These are phyloP conservation scores for Yarrowia sp. DNA, from an alignment of 805 yeast species.

Conservation along the genomic window DNA sequence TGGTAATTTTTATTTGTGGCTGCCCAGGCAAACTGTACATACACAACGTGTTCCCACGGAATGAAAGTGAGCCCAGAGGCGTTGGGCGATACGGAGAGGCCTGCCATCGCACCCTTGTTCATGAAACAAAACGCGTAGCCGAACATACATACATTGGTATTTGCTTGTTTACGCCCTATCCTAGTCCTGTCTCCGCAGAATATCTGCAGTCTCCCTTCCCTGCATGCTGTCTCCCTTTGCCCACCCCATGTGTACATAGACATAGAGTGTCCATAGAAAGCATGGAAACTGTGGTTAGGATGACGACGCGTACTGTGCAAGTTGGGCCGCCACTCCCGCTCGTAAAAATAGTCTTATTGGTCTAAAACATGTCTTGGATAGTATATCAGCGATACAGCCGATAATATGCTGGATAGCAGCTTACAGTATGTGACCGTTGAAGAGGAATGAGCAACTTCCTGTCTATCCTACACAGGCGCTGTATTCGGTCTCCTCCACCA, in stretches of 20 bases:
- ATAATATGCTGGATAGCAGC: neutral
- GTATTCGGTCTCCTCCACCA: neutral
- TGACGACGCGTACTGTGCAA: neutral
- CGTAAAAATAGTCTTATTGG: neutral
- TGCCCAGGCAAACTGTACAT: neutral
- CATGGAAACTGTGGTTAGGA: neutral
- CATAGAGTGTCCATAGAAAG: neutral
- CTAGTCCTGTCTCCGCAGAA: slow-evolving; percentile 11
- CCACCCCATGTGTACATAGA: neutral
- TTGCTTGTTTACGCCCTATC: slow-evolving; percentile 5
- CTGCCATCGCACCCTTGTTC: neutral
- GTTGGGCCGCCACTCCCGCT: neutral
- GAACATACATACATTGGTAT: neutral
- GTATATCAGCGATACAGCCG: neutral
- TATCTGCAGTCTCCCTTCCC: slow-evolving; percentile 1
- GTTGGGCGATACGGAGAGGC: neutral
- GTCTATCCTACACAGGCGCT: no score
- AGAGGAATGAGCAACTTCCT: neutral
- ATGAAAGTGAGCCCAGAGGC: neutral
- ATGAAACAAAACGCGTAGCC: neutral
- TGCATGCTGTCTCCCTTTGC: no score
- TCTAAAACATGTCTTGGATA: neutral
- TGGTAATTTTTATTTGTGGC: neutral
- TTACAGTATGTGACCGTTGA: neutral
- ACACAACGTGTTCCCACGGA: neutral